Evolutionary conservation across 2,329 filamentous ascomycete genomes (phyloP), one percentile per base, ranked within the genome.

Genomic region (Fusarium sp.): DNA sequence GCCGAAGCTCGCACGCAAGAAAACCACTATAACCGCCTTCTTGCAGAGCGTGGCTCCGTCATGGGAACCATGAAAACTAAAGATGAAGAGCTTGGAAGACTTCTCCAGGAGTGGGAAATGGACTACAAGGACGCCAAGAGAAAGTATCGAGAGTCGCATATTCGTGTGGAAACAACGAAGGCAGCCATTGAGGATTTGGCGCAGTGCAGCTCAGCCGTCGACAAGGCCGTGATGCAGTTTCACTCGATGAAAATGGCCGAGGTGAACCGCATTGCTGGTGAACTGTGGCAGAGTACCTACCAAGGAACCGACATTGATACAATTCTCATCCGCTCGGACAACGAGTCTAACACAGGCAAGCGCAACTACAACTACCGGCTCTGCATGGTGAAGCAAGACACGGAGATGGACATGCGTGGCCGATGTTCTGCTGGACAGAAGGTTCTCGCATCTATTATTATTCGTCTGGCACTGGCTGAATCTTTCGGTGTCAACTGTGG

Each of bases 391-490:
- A 99, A 99, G 83, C 92, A 95, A 77, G 94, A 97, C 76, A 93
- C 92, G 1, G 96, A 99, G 80, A 97, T 99, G 94, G 96, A 99
- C 82, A 99, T 99, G 96, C 93, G 96, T 67, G 97, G 96, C 3
- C 93, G 96, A 57, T 99, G 96, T 85, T 97, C 93, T 71, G 96
- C 96, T 2, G 96, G 96, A 6, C 96, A 99, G 79, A 98, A 97
- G 81, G 95, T 99, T 28, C 88, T 99, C 28, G 96, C 96, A 7
- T 94, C 91, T 80, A 99, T 99, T 82, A 97, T 99, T 80, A 98
- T 99, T 79, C 94, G 96, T 3, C 88, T 99, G 28, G 96, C 97
- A 15, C 88, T 99, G 46, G 96, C 96, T 6, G 96, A 99, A 80
- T 97, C 94, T 73, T 99, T 99, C 78, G 96, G 96, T 70, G 89